Evolutionary conservation across 306 rosid species (phyloP).

Genomic region (Trifolium dubium): DNA sequence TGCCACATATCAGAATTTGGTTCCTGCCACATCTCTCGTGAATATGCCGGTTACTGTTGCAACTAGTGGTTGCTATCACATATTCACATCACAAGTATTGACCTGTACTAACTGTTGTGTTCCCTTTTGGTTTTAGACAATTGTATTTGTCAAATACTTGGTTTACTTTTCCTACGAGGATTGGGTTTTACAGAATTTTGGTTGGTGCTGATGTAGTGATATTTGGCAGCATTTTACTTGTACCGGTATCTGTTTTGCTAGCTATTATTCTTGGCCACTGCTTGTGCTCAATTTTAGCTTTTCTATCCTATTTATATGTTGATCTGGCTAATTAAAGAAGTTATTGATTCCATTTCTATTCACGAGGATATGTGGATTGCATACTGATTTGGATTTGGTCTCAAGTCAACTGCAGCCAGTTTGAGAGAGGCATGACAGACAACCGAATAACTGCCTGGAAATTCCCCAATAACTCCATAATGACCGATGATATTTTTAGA

Average conservation of each 20-base stretch:
- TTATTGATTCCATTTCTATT: slow-evolving; percentile 25
- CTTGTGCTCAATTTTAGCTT: neutral
- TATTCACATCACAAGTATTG: neutral
- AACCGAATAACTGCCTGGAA: too few species aligned
- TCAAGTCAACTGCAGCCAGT: neutral
- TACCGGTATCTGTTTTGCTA: neutral
- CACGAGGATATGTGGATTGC: slow-evolving; percentile 3
- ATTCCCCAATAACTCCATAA: too few species aligned
- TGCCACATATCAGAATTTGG: neutral
- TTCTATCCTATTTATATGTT: neutral
- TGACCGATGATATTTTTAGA: too few species aligned
- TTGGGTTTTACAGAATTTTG: neutral
- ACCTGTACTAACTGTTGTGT: neutral
- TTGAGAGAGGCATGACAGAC: too few species aligned
- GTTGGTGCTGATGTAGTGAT: neutral
- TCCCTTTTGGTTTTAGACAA: neutral
- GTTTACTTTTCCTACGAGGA: neutral
- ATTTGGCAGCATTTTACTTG: neutral
- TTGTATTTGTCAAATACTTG: neutral
- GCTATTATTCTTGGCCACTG: neutral
- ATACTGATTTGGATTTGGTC: neutral
- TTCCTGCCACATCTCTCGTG: neutral
- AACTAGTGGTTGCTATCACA: neutral
- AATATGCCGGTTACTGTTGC: neutral
- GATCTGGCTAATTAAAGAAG: neutral